A percentile compares a stretch with the other conserved stretches of the same genome.
Evolutionary conservation across 768 basidiomycete species (phyloP).

Genomic region (Kockovaella imperatae): DNA sequence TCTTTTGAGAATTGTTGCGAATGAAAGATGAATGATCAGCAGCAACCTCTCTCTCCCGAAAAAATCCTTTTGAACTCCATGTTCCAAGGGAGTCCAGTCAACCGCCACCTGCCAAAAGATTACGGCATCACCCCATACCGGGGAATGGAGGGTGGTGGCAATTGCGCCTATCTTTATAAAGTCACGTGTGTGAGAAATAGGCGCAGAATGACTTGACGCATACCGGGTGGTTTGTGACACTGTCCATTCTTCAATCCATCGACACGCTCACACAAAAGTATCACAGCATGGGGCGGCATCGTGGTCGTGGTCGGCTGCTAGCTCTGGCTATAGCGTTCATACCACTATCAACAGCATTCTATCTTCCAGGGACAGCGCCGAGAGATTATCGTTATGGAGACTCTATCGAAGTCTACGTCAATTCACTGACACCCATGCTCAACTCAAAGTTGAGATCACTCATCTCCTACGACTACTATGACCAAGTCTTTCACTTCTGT

Average conservation of each 20-base stretch:
- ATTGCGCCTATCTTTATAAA: too few species aligned
- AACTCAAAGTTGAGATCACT: slow-evolving; percentile 41
- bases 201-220: too few species aligned
- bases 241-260: too few species aligned
- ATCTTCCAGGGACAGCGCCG: slow-evolving; percentile 79
- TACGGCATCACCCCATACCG: too few species aligned
- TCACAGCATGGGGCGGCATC: too few species aligned
- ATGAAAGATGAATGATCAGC: background rate
- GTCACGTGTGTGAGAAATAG: too few species aligned
- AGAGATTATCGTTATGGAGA: slow-evolving; percentile 70
- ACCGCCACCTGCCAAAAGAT: slow-evolving; percentile 7
- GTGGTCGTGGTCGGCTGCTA: too few species aligned
- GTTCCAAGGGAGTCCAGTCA: slow-evolving; percentile 14
- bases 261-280: too few species aligned
- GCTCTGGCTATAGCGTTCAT: too few species aligned
- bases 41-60: background rate
- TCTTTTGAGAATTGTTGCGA: too few species aligned
- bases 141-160: too few species aligned
- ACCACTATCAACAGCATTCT: slow-evolving; percentile 70
- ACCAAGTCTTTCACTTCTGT: slow-evolving; percentile 76
- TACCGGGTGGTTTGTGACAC: too few species aligned
- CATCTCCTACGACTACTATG: slow-evolving; percentile 79
- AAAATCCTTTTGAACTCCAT: background rate
- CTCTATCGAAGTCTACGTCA: slow-evolving; percentile 56
- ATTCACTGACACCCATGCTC: slow-evolving; percentile 80